These are phyloP conservation scores for Aspergillus novofumigatus DNA, from an alignment of 2,329 filamentous ascomycete species.

Conservation along the genomic window DNA sequence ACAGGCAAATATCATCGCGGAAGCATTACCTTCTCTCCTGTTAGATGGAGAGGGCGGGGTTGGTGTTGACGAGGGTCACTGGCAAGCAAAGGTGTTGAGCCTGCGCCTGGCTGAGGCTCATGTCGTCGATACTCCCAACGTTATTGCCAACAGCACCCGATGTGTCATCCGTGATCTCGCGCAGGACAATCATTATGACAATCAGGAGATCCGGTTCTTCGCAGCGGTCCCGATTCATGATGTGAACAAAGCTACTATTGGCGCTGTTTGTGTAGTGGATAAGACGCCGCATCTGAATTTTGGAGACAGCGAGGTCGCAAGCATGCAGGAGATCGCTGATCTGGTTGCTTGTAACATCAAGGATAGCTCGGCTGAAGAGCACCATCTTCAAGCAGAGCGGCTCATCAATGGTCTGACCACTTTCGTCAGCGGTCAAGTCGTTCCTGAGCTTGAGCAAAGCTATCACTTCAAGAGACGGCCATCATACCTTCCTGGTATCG, in stretches of 20 bases:
- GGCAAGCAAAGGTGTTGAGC: slow-evolving; percentile 15
- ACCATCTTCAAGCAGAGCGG: slow-evolving; percentile 50
- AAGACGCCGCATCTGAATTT: slow-evolving; percentile 49
- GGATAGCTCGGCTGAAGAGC: slow-evolving; percentile 41
- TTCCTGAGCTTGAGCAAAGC: background rate
- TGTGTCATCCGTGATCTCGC: slow-evolving; percentile 36
- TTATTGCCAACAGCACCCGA: slow-evolving; percentile 10
- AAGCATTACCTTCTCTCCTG: slow-evolving; percentile 42
- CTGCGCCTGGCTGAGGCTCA: slow-evolving; percentile 1
- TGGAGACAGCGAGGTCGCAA: slow-evolving; percentile 28
- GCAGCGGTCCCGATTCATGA: slow-evolving; percentile 59
- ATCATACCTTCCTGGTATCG: background rate
- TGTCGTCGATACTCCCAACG: background rate
- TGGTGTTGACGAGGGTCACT: slow-evolving; percentile 12
- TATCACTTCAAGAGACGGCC: background rate
- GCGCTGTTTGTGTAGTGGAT: slow-evolving; percentile 57
- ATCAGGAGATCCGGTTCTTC: slow-evolving; percentile 46
- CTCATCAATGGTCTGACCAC: slow-evolving; percentile 51
- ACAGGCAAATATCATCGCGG: slow-evolving; percentile 47
- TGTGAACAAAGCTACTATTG: slow-evolving; percentile 52
- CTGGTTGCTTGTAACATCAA: background rate
- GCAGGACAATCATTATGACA: slow-evolving; percentile 31
- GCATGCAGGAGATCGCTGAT: slow-evolving; percentile 52
- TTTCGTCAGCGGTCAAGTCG: slow-evolving; percentile 41
- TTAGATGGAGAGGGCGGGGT: slow-evolving; percentile 20